These are phyloP conservation scores for Lentinula detonsa DNA, from an alignment of 768 basidiomycete species.

Conservation along the genomic window DNA sequence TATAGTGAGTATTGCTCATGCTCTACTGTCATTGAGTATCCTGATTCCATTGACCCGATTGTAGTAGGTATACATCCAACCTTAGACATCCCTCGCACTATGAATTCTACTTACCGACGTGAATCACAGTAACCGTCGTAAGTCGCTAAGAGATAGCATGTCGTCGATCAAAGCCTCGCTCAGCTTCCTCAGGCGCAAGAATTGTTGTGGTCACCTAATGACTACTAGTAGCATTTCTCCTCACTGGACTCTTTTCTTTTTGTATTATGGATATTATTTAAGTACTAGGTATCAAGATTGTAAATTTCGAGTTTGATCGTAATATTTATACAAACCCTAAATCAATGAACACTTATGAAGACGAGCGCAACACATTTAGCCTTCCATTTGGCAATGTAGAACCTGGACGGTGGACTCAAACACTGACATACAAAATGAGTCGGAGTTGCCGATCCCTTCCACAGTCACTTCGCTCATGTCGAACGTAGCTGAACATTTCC, in stretches of 20 bases:
- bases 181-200: neutral
- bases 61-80: neutral
- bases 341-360: too few relatives aligned
- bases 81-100: neutral
- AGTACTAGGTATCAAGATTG: too few relatives aligned
- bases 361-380: too few relatives aligned
- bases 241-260: too few relatives aligned
- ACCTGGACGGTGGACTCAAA: too few relatives aligned
- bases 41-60: neutral
- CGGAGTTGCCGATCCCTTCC: neutral
- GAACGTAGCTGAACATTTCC: neutral
- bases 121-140: neutral
- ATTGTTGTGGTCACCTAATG: neutral
- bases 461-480: neutral
- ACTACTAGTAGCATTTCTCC: neutral
- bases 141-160: neutral
- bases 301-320: too few relatives aligned
- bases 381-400: too few relatives aligned
- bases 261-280: too few relatives aligned
- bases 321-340: too few relatives aligned
- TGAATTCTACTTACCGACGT: neutral
- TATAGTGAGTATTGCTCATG: conserved; percentile 8
- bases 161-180: neutral
- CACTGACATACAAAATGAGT: too few relatives aligned
- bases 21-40: too few relatives aligned